phyloP scores from a whole-genome alignment of 2,329 filamentous ascomycete species.

The Ramularia collo-cygni region DNA sequence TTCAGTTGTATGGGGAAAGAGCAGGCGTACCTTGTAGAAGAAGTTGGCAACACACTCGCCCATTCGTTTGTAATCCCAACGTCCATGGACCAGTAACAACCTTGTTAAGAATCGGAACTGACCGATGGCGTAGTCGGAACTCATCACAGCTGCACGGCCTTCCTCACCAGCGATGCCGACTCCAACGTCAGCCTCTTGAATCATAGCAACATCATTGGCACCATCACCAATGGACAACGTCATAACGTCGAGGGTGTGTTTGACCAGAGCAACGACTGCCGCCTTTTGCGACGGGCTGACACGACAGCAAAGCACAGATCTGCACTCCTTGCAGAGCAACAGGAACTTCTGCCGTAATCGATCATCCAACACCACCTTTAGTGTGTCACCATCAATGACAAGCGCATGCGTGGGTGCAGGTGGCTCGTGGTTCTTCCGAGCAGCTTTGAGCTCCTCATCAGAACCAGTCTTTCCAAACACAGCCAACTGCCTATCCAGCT shows the following conservation, averaged over 20 bases:
- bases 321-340: constrained; percentile 92
- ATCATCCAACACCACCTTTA: constrained; percentile 81
- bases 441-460: constrained; percentile 73
- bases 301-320: constrained; percentile 91
- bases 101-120: constrained; percentile 86
- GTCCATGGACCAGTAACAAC: constrained; percentile 80
- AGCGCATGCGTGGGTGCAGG: constrained; percentile 84
- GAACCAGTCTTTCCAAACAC: constrained; percentile 74
- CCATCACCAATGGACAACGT: constrained; percentile 89
- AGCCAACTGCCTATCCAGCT: constrained; percentile 67
- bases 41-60: constrained; percentile 96
- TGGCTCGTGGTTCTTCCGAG: constrained; percentile 76
- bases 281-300: constrained; percentile 96
- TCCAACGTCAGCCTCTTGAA: constrained; percentile 93
- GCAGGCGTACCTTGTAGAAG: constrained; percentile 74
- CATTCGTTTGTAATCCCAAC: constrained; percentile 93
- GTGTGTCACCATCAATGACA: constrained; percentile 88
- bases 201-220: constrained; percentile 96
- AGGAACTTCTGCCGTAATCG: constrained; percentile 84
- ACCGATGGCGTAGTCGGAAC: constrained; percentile 89
- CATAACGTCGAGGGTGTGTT: constrained; percentile 90
- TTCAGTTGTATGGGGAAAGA: not conserved
- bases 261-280: constrained; percentile 93
- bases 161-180: constrained; percentile 92
- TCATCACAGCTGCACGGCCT: constrained; percentile 90